Base-by-base conservation (phyloP, 805 yeast genomes). In the Monosporozyma solicola region DNA sequence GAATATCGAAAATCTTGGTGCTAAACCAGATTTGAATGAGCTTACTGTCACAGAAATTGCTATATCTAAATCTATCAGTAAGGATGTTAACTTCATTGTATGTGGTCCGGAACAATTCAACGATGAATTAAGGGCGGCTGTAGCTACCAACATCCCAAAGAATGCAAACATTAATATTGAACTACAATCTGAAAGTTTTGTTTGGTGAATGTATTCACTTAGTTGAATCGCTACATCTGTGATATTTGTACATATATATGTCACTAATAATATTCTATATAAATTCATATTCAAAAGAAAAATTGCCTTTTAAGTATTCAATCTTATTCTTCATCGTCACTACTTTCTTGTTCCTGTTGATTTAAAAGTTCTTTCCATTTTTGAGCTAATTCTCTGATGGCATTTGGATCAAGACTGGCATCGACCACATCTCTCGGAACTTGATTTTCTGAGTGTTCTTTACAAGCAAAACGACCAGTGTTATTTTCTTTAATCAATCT, bases 341-440 rank as follows among this genome's bases (percentile, higher is more conserved):
- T 46, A 41, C 58, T 58, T 25, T 65, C 64, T 25, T 58, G 51
- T 15, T 61, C 48, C 49, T 68, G 72, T 55, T 55, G 54, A 1
- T 50, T 51, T 45, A 73, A 64, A 44, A 75, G 54, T 48, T 75
- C 75, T 41, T 69, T 64, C 89, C 89, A 85, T 53, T 80, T 74
- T 54, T 74, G 74, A 0, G 86, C 81, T 57, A 87, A 69, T 50
- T 85, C 90, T 11, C 80, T 82, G 78, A 89, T 84, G 0, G 85
- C 78, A 22, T 76, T 74, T 0, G 91, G 78, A 59, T 85, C 83
- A 59, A 81, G 61, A 35, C 87, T 76, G 2, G 97, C 96, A 64
- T 89, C 94, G 3, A 94, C 85, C 22, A 94, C 81, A 62, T 94
- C 99, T 51, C 79, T 75, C 0, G 99, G 99, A 2, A 94, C 96